Conservation (phyloP, 805 yeast species). For the Yamadazyma kitorensis region DNA sequence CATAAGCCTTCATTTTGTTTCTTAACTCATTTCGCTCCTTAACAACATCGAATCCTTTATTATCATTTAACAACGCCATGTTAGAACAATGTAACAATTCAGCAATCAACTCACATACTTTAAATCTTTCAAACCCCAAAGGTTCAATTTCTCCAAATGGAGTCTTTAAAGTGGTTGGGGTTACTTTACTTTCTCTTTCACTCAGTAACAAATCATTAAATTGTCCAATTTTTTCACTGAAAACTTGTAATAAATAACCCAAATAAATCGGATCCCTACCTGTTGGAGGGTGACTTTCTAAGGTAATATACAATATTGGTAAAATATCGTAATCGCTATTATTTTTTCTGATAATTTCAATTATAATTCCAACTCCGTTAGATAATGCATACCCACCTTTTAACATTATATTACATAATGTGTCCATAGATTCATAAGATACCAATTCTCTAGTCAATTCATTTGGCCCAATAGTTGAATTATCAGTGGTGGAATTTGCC, state of each 20-base stretch:
- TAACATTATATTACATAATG: conserved; percentile 38
- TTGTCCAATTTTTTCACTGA: conserved; percentile 34
- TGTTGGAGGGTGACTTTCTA: conserved; percentile 46
- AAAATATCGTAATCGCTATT: conserved; percentile 46
- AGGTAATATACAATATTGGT: conserved; percentile 42
- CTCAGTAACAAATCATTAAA: conserved; percentile 36
- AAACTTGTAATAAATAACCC: conserved; percentile 41
- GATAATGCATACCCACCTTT: conserved; percentile 46
- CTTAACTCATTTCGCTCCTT: conserved; percentile 36
- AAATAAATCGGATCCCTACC: conserved; percentile 47
- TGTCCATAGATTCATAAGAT: conserved; percentile 32
- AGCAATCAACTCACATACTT: conserved; percentile 45
- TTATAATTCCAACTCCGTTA: conserved; percentile 48
- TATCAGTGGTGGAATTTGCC: conserved; percentile 46
- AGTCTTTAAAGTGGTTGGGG: conserved; percentile 20
- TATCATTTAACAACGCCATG: conserved; percentile 45
- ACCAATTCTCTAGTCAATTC: conserved; percentile 45
- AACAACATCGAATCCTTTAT: conserved; percentile 42
- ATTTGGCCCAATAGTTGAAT: conserved; percentile 45
- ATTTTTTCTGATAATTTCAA: conserved; percentile 44
- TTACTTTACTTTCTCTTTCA: conserved; percentile 14
- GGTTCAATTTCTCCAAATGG: conserved; percentile 41
- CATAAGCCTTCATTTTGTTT: conserved; percentile 38
- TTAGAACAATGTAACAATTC: conserved; percentile 46
- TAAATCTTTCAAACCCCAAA: conserved; percentile 45